phyloP scores from a whole-genome alignment of 2,329 filamentous ascomycete genomes.

The Colletotrichum sidae region DNA sequence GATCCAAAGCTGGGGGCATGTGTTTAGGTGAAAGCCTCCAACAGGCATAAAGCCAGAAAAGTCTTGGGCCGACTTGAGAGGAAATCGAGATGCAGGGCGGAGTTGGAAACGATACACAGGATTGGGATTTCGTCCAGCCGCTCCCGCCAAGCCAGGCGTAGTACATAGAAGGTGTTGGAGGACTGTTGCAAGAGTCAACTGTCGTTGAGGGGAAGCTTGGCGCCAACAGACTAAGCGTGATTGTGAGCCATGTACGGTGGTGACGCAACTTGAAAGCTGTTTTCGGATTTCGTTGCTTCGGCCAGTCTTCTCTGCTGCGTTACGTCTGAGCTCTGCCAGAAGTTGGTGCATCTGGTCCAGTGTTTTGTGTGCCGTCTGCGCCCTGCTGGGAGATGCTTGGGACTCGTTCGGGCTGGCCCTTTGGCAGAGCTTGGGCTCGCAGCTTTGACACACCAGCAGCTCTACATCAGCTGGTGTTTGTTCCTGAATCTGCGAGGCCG shows the following conservation, averaged over 20 bases:
- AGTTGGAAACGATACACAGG: constrained; percentile 1
- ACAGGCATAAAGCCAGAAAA: neutral
- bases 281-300: constrained; percentile 5
- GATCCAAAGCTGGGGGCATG: neutral
- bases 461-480: constrained; percentile 7
- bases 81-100: constrained; percentile 2
- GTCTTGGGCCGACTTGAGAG: constrained; percentile 8
- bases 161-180: neutral
- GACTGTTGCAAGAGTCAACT: constrained; percentile 2
- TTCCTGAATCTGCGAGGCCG: constrained; percentile 4
- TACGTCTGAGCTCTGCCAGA: neutral
- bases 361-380: constrained; percentile 23
- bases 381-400: constrained; percentile 8
- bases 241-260: constrained; percentile 11
- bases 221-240: constrained; percentile 2
- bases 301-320: neutral
- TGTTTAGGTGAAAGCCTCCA: neutral
- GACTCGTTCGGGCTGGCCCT: constrained; percentile 1
- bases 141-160: neutral
- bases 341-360: constrained; percentile 1
- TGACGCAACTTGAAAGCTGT: constrained; percentile 25
- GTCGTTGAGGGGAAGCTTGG: constrained; percentile 17
- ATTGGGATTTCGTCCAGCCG: neutral
- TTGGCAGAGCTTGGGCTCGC: constrained; percentile 16
- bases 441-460: constrained; percentile 15